phyloP scores from a whole-genome alignment of 2,329 filamentous ascomycete species.

The Cercospora sojina region DNA sequence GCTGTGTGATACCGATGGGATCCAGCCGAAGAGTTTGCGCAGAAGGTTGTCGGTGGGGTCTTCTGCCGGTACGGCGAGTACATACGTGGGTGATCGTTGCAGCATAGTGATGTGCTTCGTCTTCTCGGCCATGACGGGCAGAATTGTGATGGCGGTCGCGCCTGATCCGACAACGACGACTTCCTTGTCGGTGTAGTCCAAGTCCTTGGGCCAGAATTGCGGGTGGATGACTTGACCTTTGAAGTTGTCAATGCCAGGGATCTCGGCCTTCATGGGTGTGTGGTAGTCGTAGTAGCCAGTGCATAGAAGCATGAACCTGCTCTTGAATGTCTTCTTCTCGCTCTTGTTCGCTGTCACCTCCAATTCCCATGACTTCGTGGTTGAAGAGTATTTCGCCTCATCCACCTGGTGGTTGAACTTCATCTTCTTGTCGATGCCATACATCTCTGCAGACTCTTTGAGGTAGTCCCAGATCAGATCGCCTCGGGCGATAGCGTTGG shows the following conservation, averaged over 20 bases:
- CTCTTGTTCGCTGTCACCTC: conserved; percentile 41
- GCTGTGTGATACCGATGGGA: conserved; percentile 30
- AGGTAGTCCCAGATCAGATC: conserved; percentile 48
- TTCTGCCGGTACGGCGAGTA: conserved; percentile 33
- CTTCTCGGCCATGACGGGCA: conserved; percentile 66
- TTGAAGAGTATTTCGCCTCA: conserved; percentile 46
- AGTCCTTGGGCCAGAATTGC: conserved; percentile 71
- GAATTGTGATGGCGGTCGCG: conserved; percentile 74
- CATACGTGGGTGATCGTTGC: conserved; percentile 72
- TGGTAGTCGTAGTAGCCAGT: conserved; percentile 75
- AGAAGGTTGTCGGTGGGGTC: conserved; percentile 32
- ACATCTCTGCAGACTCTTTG: conserved; percentile 44
- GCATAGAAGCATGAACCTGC: conserved; percentile 57
- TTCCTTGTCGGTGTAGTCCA: conserved; percentile 65
- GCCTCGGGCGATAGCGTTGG: conserved; percentile 48
- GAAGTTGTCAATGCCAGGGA: conserved; percentile 68
- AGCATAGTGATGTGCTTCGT: conserved; percentile 73
- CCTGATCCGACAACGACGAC: conserved; percentile 74
- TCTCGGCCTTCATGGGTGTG: conserved; percentile 57
- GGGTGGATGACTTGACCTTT: conserved; percentile 64
- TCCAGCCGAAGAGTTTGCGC: conserved; percentile 28
- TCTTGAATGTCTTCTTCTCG: conserved; percentile 40
- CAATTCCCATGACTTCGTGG: conserved; percentile 50
- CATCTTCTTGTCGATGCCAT: conserved; percentile 50
- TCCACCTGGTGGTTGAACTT: conserved; percentile 45